Base-by-base conservation (phyloP, 768 basidiomycete species). In the Suillus variegatus region DNA sequence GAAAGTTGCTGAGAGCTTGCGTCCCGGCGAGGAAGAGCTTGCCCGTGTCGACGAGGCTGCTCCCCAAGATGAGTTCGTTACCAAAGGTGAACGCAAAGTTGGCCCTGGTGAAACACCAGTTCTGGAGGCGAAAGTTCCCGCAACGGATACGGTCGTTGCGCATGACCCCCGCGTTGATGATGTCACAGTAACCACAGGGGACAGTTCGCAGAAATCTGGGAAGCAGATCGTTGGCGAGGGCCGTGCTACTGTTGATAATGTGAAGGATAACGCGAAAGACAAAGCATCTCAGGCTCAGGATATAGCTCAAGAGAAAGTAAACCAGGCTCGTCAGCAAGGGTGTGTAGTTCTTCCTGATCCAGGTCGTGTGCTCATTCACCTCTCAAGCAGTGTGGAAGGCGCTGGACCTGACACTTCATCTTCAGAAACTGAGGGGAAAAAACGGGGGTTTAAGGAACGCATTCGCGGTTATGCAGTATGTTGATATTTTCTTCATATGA, bases 1-100 rank as follows among this genome's bases (percentile, higher is more conserved):
- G 69, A 91, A 94, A 72, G 89, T 85, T 14, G 92, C 93, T 8
- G 84, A 86, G 40, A 76, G 75, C 61, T 80, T 95, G 40, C 87
- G 89, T 3, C 97, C 97, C 0, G 71, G 78, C 58, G 75, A 88
- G 25, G 88, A 92, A 52, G 77, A 74, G 0, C 83, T 97, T 46
- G 75, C 81, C n/a, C 76, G 76, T 8, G 86, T 93, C 46, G 88
- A 96, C 76, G 83, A 92, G 56, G 73, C 90, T 44, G 93, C 86
- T 0, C 87, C 92, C 0, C 74, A 82, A 20, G 87, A 90, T 72
- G 81, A 90, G 69, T 95, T 92, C 74, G 77, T 88, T 67, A 84
- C 81, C 20, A 76, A 73, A 57, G 78, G 73, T 2, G 85, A 74
- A 61, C 79, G 72, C 62, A 78, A 80, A 64, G 83, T 78, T 57